A percentile compares a stretch with the other conserved stretches of the same genome.
These are phyloP conservation scores for Sesbania bispinosa DNA, from an alignment of 306 rosid species.

Conservation along the genomic window DNA sequence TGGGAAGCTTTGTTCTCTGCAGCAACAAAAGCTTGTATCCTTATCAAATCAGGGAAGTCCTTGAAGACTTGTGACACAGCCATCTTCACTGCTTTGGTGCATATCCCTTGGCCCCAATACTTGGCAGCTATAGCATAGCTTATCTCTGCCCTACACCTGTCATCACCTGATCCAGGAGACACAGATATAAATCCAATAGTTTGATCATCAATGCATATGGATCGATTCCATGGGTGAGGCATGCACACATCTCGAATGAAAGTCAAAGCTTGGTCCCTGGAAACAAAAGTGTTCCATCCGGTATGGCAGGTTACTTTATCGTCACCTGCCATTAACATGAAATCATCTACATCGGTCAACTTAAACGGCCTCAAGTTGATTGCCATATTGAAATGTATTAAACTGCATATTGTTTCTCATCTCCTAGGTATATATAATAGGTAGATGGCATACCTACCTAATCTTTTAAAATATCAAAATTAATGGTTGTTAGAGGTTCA, in stretches of 20 bases:
- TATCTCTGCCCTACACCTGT: constrained; percentile 45
- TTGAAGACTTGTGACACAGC: constrained; percentile 41
- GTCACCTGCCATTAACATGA: constrained; percentile 49
- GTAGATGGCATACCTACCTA: too few species aligned
- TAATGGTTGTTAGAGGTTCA: too few species aligned
- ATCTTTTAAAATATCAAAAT: too few species aligned
- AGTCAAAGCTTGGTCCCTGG: constrained; percentile 47
- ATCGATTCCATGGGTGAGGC: constrained; percentile 59
- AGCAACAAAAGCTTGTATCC: constrained; percentile 43
- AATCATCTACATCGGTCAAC: constrained; percentile 45
- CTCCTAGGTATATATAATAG: too few species aligned
- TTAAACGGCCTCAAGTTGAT: not conserved
- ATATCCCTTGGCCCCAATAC: constrained; percentile 58
- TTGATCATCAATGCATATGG: constrained; percentile 44
- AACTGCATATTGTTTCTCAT: not conserved
- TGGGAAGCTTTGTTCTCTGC: constrained; percentile 52
- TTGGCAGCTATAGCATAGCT: constrained; percentile 46
- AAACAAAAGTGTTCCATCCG: constrained; percentile 39
- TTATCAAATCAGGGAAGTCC: constrained; percentile 42
- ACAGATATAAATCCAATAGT: constrained; percentile 42
- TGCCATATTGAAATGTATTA: not conserved
- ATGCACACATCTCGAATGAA: constrained; percentile 59
- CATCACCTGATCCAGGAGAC: constrained; percentile 38
- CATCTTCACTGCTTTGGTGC: constrained; percentile 38
- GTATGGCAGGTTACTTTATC: constrained; percentile 35